A percentile compares a stretch with the other conserved stretches of the same genome.
phyloP scores from a whole-genome alignment of 2,329 filamentous ascomycete species.

The Seiridium unicorne region DNA sequence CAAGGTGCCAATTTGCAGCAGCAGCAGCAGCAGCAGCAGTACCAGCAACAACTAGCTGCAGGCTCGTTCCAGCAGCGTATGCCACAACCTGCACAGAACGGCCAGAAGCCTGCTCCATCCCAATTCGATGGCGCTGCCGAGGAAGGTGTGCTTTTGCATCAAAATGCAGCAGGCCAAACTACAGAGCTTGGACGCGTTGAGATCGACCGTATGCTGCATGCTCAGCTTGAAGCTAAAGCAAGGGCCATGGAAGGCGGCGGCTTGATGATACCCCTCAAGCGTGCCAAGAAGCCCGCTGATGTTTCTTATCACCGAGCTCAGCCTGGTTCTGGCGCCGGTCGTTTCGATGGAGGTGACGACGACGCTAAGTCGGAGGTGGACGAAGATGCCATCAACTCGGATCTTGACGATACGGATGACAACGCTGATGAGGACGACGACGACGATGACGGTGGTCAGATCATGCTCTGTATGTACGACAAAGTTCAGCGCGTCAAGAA shows the following conservation, averaged over 20 bases:
- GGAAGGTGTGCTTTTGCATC: slow-evolving; percentile 58
- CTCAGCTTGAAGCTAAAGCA: slow-evolving; percentile 63
- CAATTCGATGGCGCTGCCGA: slow-evolving; percentile 77
- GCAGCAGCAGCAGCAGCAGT: background rate
- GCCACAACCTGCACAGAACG: slow-evolving; percentile 31
- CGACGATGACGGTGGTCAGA: slow-evolving; percentile 80
- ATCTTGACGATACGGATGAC: slow-evolving; percentile 93
- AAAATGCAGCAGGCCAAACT: slow-evolving; percentile 51
- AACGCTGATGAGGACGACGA: slow-evolving; percentile 81
- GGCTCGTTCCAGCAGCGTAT: slow-evolving; percentile 19
- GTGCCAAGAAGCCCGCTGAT: slow-evolving; percentile 43
- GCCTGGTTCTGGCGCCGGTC: slow-evolving; percentile 33
- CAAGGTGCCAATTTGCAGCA: slow-evolving; percentile 23
- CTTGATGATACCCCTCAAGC: slow-evolving; percentile 69
- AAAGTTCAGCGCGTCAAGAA: slow-evolving; percentile 99
- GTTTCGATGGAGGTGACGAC: slow-evolving; percentile 65
- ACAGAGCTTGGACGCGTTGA: slow-evolving; percentile 58
- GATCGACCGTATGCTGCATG: slow-evolving; percentile 68
- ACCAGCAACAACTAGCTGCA: slow-evolving; percentile 2
- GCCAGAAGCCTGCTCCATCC: slow-evolving; percentile 39
- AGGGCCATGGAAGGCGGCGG: slow-evolving; percentile 72
- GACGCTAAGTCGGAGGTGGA: slow-evolving; percentile 70
- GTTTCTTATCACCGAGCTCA: slow-evolving; percentile 19
- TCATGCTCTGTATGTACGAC: slow-evolving; percentile 99
- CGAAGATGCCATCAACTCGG: slow-evolving; percentile 97